Percentiles rank a stretch among this genome's conserved stretches.
phyloP scores from a whole-genome alignment of 306 rosid genomes.

The Pyrus pyrifolia region DNA sequence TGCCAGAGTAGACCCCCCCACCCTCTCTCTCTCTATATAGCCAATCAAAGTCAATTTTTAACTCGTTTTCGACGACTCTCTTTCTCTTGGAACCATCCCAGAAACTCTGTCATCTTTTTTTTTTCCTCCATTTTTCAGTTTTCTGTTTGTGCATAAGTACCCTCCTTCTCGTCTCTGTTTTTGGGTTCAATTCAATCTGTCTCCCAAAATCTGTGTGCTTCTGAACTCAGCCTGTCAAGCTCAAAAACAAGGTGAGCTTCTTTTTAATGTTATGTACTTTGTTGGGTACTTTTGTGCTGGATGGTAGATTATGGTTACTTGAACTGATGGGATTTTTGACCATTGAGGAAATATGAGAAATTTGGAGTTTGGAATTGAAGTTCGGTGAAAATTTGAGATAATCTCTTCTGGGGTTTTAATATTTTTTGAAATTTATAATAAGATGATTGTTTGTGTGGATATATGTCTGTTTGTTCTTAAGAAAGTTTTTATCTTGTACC shows the following conservation, averaged over 20 bases:
- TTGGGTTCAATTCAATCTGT: not conserved
- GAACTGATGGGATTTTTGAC: not conserved
- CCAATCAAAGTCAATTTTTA: not conserved
- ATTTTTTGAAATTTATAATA: not conserved
- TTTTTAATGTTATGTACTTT: not conserved
- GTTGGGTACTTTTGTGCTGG: not conserved
- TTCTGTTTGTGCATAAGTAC: not conserved
- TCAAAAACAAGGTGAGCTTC: slow-evolving; percentile 14
- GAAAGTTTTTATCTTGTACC: not conserved
- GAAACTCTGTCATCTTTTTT: not conserved
- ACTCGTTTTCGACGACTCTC: slow-evolving; percentile 38
- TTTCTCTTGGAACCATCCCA: slow-evolving; percentile 14
- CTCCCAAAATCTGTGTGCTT: not conserved
- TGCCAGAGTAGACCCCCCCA: not conserved
- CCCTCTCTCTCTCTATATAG: not conserved
- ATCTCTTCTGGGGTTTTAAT: not conserved
- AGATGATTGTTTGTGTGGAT: not conserved
- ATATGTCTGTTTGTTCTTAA: not conserved
- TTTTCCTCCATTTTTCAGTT: not conserved
- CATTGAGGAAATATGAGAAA: not conserved
- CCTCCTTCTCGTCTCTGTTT: not conserved
- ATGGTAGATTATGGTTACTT: not conserved
- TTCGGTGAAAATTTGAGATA: not conserved
- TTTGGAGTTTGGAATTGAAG: not conserved
- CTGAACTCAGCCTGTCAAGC: slow-evolving; percentile 3